A percentile compares a stretch with the other conserved stretches of the same genome.
These are phyloP conservation scores for Tuber aestivum DNA, from an alignment of 495 filamentous ascomycete genomes.

Conservation along the genomic window DNA sequence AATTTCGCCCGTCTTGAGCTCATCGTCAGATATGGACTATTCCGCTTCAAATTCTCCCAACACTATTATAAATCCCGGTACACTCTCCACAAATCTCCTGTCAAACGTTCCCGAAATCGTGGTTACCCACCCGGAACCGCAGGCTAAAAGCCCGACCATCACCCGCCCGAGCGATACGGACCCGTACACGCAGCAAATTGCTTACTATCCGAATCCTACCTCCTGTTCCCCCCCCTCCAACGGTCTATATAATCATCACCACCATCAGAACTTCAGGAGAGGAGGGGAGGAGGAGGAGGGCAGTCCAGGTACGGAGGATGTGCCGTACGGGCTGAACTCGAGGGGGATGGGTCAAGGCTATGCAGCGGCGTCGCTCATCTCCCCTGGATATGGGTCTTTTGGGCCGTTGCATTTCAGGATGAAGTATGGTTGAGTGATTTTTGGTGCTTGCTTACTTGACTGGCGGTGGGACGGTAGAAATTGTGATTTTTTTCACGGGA, in stretches of 20 bases:
- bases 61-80: background rate
- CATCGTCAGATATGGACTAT: background rate
- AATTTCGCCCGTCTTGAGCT: background rate
- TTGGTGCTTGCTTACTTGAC: background rate
- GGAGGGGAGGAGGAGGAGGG: background rate
- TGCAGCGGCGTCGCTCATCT: background rate
- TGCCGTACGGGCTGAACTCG: background rate
- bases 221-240: background rate
- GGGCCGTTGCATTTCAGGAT: background rate
- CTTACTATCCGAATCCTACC: slow-evolving; percentile 1
- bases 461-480: background rate
- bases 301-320: background rate
- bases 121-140: slow-evolving; percentile 15
- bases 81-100: background rate
- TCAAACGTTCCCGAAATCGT: slow-evolving; percentile 14
- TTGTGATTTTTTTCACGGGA: background rate
- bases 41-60: background rate
- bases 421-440: background rate
- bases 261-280: background rate
- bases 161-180: background rate
- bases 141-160: background rate
- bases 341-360: background rate
- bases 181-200: background rate
- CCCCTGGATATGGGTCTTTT: background rate
- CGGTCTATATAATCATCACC: background rate